Evolutionary conservation across 2,329 filamentous ascomycete species (phyloP).

Genomic region (Boeremia lycopersici): DNA sequence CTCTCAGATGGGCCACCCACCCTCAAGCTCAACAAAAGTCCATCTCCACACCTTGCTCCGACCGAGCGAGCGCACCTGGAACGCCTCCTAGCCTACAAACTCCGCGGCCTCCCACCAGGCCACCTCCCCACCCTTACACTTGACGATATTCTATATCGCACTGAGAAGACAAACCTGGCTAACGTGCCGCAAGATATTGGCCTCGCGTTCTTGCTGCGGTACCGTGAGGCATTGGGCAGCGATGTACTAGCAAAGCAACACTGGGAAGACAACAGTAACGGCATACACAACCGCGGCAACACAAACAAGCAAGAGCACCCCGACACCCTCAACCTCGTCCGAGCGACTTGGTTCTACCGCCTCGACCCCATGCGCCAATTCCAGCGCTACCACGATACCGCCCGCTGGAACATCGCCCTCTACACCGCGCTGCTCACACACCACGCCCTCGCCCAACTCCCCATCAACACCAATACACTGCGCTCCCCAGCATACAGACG

Average conservation of each 20-base stretch:
- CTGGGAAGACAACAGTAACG: not conserved
- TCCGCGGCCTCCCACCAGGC: constrained; percentile 15
- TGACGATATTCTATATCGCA: constrained; percentile 17
- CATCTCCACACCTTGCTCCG: no score
- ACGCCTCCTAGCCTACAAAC: constrained; percentile 6
- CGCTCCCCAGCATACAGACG: no score
- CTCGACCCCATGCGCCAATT: constrained; percentile 26
- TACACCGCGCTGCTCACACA: constrained; percentile 23
- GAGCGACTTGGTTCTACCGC: constrained; percentile 33
- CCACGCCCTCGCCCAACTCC: not conserved
- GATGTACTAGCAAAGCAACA: constrained; percentile 6
- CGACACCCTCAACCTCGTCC: not conserved
- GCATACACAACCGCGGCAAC: no score
- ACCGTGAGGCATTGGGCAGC: constrained; percentile 16
- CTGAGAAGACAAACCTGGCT: constrained; percentile 4
- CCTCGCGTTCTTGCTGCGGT: constrained; percentile 28
- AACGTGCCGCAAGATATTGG: constrained; percentile 29
- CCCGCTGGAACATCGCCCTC: constrained; percentile 31
- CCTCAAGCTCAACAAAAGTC: no score
- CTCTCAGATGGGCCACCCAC: no score
- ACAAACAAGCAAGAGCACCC: no score
- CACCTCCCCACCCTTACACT: constrained; percentile 18
- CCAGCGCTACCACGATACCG: constrained; percentile 28
- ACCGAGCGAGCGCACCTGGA: not conserved
- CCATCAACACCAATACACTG: no score